Base-by-base conservation (phyloP, 2,329 filamentous ascomycete genomes). In the Penicillium brasilianum region DNA sequence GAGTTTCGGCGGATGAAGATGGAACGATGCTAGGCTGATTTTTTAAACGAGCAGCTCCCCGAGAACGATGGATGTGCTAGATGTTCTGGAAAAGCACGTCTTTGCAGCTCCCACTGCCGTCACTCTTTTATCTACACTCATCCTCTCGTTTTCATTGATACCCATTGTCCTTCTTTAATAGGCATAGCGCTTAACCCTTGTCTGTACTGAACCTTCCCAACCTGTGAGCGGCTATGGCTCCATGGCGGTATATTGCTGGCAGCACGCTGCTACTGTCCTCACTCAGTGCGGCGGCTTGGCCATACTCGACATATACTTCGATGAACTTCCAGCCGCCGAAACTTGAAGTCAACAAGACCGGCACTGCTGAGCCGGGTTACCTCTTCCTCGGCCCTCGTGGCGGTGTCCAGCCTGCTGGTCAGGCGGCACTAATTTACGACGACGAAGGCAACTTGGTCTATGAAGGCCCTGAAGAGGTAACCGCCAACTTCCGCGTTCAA, bases 381-480 rank as follows among this genome's bases (percentile, higher is more conserved):
- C 63, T 78, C 25, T 77, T 78, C 52, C 49, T 77, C 36, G 72
- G 71, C 0, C 74, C 73, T 50, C 70, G 72, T 41, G 73, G 70
- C 22, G 66, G 68, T 30, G 48, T 66, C 4, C 66, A 69, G 49
- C 51, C 62, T 5, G 63, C 65, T 28, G 72, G 73, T 1, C 67
- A 67, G 30, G 72, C 74, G 10, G 71, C 75, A 1, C 64, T 76
- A n/a, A 77, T 78, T 20, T 77, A 76, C 58, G 72, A 74, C 36
- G 69, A 77, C 48, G 69, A 69, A 5, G 75, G 74, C 20, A 67
- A 77, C 25, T 60, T 78, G 13, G 66, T 78, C 32, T 78, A 76
- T 53, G 69, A 77, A 52, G 74, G 75, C 2, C 74, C 74, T 1
- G 62, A 69, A 8, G 68, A 73, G 54, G 66, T 74, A 18, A 72